Base-by-base conservation (phyloP, 2,329 filamentous ascomycete species). In the Pseudopyrenochaeta lycopersici region DNA sequence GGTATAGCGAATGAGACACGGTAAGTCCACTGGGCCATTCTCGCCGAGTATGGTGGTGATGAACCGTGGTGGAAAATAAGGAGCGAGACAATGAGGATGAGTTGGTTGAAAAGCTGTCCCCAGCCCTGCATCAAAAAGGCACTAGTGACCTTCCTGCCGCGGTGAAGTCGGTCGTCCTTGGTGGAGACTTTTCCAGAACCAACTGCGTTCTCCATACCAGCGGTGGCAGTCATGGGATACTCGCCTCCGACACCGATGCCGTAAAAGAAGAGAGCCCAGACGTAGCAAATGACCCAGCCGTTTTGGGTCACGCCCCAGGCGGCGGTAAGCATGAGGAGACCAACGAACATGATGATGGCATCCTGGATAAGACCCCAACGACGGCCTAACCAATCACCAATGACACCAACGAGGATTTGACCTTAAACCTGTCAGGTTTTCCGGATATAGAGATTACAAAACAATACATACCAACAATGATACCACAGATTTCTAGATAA, bases 111-210 rank as follows among this genome's bases (percentile, higher is more conserved):
- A 75, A 97, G 91, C 77, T 98, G 94, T 63, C 94, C 94, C 94
- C 94, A 98, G 49, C 94, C 94, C 78, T 98, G 94, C 94, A 98
- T 97, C 78, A 98, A 78, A 82, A 98, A 98, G 53, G 94, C 93
- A 76, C 90, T 92, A 63, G 92, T 97, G 74, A 97, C 94, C 77
- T 96, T 96, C 72, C 94, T 91, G 61, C 94, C 94, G 78, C 94
- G 92, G 81, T 98, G 94, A 47, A 98, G 87, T 74, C 94, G 91
- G 75, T 98, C 94, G 48, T 97, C 92, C 58, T 89, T 89, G 53
- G 92, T 97, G 6, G 94, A 97, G 48, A 97, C 80, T 75, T 89
- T 93, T 58, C 94, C 93, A 32, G 91, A 78, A n/a, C 90, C 87
- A 40, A 93, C 89, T 14, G 91, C 90, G 70, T 93, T 92, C 76